Evolutionary conservation across 1,284 basidiomycete genomes (phyloP).

Genomic region (Neolentinus lepideus): DNA sequence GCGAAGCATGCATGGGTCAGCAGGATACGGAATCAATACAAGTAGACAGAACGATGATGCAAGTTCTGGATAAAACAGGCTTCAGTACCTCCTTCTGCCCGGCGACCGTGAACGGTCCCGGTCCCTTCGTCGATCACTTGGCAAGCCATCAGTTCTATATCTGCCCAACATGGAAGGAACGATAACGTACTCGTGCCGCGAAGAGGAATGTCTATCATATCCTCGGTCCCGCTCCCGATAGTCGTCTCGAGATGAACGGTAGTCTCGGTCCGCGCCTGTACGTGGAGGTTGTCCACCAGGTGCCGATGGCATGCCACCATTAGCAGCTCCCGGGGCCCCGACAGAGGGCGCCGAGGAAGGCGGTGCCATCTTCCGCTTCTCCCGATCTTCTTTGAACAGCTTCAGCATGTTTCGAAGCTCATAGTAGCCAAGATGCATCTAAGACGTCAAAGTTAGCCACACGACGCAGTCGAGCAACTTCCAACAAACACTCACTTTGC

Average conservation of each 20-base stretch:
- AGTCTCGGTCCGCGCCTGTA: slow-evolving; percentile 14
- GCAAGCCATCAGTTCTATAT: background rate
- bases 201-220: slow-evolving; percentile 24
- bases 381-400: slow-evolving; percentile 83
- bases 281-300: slow-evolving; percentile 18
- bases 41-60: slow-evolving; percentile 1
- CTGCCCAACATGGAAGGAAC: slow-evolving; percentile 7
- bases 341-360: slow-evolving; percentile 25
- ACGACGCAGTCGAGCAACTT: background rate
- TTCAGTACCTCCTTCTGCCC: slow-evolving; percentile 60
- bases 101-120: slow-evolving; percentile 78
- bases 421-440: slow-evolving; percentile 99
- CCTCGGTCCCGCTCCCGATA: slow-evolving; percentile 28
- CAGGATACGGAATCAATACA: slow-evolving; percentile 1
- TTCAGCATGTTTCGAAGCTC: slow-evolving; percentile 91
- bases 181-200: slow-evolving; percentile 64
- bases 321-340: slow-evolving; percentile 21
- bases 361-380: slow-evolving; percentile 67
- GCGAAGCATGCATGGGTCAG: background rate
- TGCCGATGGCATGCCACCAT: slow-evolving; percentile 19
- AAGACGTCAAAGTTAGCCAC: slow-evolving; percentile 6
- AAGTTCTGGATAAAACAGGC: background rate
- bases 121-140: slow-evolving; percentile 57
- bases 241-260: slow-evolving; percentile 11
- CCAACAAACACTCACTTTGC: slow-evolving; percentile 65